These are phyloP conservation scores for Prunus dulcis DNA, from an alignment of 306 rosid genomes.

Conservation along the genomic window DNA sequence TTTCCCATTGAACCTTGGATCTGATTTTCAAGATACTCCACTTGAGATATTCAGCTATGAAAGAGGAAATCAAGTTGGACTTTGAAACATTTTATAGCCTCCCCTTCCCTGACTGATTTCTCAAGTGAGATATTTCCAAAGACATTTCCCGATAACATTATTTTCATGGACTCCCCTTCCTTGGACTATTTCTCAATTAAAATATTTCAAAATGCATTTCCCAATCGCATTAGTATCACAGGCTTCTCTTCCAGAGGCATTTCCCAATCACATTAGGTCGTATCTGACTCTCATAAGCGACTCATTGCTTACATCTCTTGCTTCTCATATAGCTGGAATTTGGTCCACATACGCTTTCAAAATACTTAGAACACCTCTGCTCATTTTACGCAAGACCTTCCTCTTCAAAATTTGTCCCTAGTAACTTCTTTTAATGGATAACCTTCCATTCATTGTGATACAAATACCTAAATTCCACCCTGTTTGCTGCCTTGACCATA, in stretches of 20 bases:
- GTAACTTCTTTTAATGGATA: conserved; percentile 8
- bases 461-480: not conserved
- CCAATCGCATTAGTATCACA: not conserved
- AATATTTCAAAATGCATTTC: not conserved
- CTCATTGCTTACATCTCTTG: conserved; percentile 11
- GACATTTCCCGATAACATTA: not conserved
- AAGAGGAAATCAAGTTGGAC: not conserved
- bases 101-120: not conserved
- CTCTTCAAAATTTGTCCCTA: not conserved
- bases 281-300: not conserved
- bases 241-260: not conserved
- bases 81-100: not conserved
- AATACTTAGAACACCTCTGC: not conserved
- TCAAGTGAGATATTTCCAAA: not conserved
- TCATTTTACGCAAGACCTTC: not conserved
- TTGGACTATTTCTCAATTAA: not conserved
- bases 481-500: not conserved
- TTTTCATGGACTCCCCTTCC: not conserved
- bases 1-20: not conserved
- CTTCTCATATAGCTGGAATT: not conserved
- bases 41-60: not conserved
- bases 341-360: not conserved
- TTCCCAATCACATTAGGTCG: not conserved
- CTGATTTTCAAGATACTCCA: not conserved
- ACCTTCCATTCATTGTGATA: conserved; percentile 13